phyloP scores from a whole-genome alignment of 192 early-diverging fungal genomes.

The Backusella circina region DNA sequence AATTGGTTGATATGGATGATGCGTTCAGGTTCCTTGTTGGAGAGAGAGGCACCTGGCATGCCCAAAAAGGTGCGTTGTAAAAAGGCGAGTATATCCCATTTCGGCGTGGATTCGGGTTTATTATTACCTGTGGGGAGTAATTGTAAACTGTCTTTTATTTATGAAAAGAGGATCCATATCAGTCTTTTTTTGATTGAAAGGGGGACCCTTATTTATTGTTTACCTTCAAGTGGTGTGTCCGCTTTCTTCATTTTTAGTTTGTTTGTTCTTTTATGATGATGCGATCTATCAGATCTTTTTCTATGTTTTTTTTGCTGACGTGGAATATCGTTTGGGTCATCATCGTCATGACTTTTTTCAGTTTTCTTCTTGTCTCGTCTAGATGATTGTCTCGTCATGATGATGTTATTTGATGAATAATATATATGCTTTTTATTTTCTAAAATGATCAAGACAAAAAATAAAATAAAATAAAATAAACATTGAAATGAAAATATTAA shows the following conservation, averaged over 20 bases:
- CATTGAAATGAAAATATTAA: not conserved
- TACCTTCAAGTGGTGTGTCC: not conserved
- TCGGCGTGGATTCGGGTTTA: not conserved
- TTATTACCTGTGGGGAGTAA: not conserved
- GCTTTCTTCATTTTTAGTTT: not conserved
- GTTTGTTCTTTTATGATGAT: too few relatives aligned
- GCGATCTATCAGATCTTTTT: not conserved
- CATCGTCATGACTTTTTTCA: not conserved
- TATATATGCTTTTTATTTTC: too few relatives aligned
- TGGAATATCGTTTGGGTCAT: not conserved
- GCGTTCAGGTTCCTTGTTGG: constrained; percentile 38
- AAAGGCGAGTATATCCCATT: not conserved
- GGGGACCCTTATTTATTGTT: not conserved
- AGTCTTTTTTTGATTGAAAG: too few relatives aligned
- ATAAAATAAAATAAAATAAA: not conserved
- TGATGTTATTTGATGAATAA: too few relatives aligned
- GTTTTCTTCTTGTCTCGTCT: not conserved
- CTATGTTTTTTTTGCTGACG: not conserved
- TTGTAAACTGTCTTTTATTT: not conserved
- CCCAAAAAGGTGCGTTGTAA: not conserved
- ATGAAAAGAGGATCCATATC: not conserved
- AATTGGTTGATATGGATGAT: constrained; percentile 88
- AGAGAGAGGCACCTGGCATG: not conserved
- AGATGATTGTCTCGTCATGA: not conserved
- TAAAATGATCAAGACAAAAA: not conserved